These are phyloP conservation scores for Fomitopsis pinicola DNA, from an alignment of 1,284 basidiomycete genomes.

Conservation along the genomic window DNA sequence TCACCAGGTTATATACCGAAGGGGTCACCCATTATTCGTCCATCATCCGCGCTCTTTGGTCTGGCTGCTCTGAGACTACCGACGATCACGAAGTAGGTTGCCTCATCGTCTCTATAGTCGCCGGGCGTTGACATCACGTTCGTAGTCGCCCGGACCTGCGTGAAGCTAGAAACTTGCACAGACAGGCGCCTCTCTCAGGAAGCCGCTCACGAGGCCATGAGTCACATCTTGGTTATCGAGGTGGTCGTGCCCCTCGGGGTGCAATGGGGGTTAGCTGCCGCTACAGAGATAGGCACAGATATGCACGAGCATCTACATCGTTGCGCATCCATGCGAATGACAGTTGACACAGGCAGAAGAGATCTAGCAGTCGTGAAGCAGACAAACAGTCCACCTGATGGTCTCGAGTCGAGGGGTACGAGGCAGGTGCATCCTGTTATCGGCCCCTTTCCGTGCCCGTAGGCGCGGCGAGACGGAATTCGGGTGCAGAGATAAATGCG, in stretches of 20 bases:
- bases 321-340: too few relatives aligned
- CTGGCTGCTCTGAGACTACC: not conserved
- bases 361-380: not conserved
- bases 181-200: not conserved
- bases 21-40: not conserved
- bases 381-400: slow-evolving; percentile 3
- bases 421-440: slow-evolving; percentile 15
- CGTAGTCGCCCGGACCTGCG: too few relatives aligned
- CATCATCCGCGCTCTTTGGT: not conserved
- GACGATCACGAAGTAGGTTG: not conserved
- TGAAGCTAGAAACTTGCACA: not conserved
- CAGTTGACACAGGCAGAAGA: not conserved
- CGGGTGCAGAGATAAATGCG: slow-evolving; percentile 21
- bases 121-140: too few relatives aligned
- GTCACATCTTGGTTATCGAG: not conserved
- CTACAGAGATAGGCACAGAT: not conserved
- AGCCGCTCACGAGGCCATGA: slow-evolving; percentile 1
- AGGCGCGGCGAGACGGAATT: slow-evolving; percentile 21
- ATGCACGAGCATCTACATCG: not conserved
- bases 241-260: not conserved
- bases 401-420: slow-evolving; percentile 19
- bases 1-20: not conserved
- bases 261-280: not conserved
- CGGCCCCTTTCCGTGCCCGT: slow-evolving; percentile 13
- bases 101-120: too few relatives aligned